Evolutionary conservation across 345 rosid genomes (phyloP).

Genomic region (Gossypium longicalyx): DNA sequence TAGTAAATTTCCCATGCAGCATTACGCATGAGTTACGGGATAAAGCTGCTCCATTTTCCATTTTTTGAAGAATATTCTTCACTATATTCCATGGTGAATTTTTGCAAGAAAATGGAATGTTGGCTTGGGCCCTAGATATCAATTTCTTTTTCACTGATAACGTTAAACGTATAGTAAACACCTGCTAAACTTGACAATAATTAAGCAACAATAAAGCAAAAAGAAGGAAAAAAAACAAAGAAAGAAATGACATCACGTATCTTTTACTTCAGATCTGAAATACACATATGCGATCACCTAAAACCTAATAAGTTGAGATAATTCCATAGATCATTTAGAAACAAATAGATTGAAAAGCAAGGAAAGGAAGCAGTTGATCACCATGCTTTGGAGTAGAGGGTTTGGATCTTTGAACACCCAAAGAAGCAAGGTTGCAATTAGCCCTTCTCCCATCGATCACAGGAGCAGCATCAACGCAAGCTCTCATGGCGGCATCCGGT

Average conservation of each 20-base stretch:
- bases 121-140: not conserved
- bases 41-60: not conserved
- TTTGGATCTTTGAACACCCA: slow-evolving; percentile 96
- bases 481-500: slow-evolving; percentile 90
- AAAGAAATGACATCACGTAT: not conserved
- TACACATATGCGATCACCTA: slow-evolving; percentile 1
- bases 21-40: not conserved
- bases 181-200: not conserved
- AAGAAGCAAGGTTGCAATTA: slow-evolving; percentile 91
- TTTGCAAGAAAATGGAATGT: slow-evolving; percentile 20
- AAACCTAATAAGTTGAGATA: not conserved
- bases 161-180: not conserved
- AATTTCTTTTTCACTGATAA: slow-evolving; percentile 8
- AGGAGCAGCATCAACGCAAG: slow-evolving; percentile 90
- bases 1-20: slow-evolving; percentile 5
- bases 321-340: not conserved
- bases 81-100: slow-evolving; percentile 16
- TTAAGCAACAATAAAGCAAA: not conserved
- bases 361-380: slow-evolving; percentile 30
- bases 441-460: slow-evolving; percentile 98
- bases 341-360: not conserved
- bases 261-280: slow-evolving; percentile 28
- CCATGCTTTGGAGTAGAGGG: slow-evolving; percentile 93
- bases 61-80: slow-evolving; percentile 36
- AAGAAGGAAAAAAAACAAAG: not conserved